Base-by-base conservation (phyloP, 768 basidiomycete species). In the Fomitopsis serialis region DNA sequence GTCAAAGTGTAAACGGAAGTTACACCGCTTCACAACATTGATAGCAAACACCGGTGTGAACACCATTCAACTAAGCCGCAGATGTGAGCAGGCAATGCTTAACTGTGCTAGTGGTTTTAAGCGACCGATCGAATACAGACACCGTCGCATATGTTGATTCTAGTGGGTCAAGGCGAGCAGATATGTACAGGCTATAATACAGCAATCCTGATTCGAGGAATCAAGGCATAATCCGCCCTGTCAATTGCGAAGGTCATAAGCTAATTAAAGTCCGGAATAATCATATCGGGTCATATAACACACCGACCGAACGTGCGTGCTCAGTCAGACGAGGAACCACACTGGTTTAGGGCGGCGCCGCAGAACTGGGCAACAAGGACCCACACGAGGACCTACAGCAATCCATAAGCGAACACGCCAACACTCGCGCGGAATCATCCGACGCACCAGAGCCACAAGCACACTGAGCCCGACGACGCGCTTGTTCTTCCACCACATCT, bases 401-500 rank as follows among this genome's bases (percentile, higher is more conserved):
- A 44, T 44, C 42, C 29, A 58, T 43, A 47, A 65, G 55, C 37
- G 55, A 49, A 54, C 54, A 43, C 45, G 27, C 3, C 22, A 21
- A 22, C 2, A 44, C 46, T 21, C 42, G 45, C 53, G 4, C 13
- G 32, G 42, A 56, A 10, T 48, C 54, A 50, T 50, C 23, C 42
- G 24, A 74, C 82, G 66, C 62, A 87, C 85, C 65, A 92, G 58
- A 15, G 66, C 84, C n/a, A 95, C 87, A 27, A 92, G 64, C 19
- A 85, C 72, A 51, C 80, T 79, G 25, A 98, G 70, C 7, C 76
- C 80, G 58, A 87, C 54, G 23, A 85, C 76, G 70, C 85, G 88
- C 62, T 71, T 82, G 58, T 87, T 92, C 71, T 80, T 82, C 91
- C 91, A 93, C 86, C 90, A 92, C 88, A 92, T 91, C 66, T 91